Conservation (phyloP, 192 early-diverging fungal species). For the Backusella mclennaniae region DNA sequence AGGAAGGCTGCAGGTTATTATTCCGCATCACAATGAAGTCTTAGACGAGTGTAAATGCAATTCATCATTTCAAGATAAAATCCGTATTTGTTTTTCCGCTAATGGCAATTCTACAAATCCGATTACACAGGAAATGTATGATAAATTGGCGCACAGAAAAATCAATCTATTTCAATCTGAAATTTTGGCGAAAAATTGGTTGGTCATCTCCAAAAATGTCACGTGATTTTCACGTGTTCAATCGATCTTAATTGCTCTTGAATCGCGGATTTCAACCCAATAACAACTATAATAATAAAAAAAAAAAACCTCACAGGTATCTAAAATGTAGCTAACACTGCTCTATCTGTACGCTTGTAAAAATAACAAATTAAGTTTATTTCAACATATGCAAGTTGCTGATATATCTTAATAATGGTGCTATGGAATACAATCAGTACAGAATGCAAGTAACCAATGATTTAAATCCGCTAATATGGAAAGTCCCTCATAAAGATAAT, state of each 20-base stretch:
- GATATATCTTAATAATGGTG: too few species aligned
- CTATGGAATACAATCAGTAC: too few species aligned
- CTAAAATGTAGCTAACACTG: too few species aligned
- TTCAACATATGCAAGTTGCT: too few species aligned
- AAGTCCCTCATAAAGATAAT: too few species aligned
- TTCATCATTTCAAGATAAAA: conserved; percentile 8
- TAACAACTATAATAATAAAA: too few species aligned
- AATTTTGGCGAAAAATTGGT: not conserved
- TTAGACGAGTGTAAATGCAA: conserved; percentile 4
- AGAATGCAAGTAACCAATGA: too few species aligned
- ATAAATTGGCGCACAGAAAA: not conserved
- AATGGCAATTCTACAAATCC: not conserved
- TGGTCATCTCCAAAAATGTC: not conserved
- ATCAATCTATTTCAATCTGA: not conserved
- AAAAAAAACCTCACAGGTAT: too few species aligned
- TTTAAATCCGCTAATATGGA: too few species aligned
- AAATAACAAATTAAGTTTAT: too few species aligned
- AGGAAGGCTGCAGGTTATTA: not conserved
- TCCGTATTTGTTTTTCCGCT: not conserved
- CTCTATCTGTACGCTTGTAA: too few species aligned
- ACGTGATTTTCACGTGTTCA: not conserved
- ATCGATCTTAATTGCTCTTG: not conserved
- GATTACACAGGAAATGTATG: not conserved
- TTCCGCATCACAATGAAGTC: conserved; percentile 4
- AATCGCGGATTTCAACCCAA: too few species aligned